Evolutionary conservation across 1,284 basidiomycete genomes (phyloP).

Genomic region (Kalmanozyma brasiliensis): DNA sequence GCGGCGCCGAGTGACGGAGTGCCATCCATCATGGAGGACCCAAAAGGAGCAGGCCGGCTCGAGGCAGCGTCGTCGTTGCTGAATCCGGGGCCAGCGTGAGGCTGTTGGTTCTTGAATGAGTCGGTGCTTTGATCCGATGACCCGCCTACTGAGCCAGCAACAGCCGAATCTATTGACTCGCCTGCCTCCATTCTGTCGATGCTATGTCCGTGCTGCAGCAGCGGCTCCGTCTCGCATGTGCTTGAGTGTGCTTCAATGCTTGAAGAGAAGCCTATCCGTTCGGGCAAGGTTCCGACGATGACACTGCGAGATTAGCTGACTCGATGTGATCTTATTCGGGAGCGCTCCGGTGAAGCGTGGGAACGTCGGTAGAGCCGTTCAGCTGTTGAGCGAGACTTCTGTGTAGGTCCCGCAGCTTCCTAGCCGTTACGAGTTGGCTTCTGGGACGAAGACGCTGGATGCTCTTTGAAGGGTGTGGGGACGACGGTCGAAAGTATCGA

Average conservation of each 20-base stretch:
- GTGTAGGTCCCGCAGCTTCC: neutral
- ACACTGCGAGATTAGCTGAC: neutral
- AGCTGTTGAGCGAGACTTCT: neutral
- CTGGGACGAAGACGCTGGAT: too few species aligned
- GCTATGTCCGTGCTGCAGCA: slow-evolving; percentile 12
- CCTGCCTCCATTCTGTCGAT: slow-evolving; percentile 37
- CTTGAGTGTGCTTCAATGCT: slow-evolving; percentile 1
- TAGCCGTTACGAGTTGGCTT: too few species aligned
- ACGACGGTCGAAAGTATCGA: neutral
- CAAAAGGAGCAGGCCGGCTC: slow-evolving; percentile 3
- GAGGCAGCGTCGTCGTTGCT: neutral
- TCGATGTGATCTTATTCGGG: neutral
- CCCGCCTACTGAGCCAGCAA: neutral
- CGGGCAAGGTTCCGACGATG: too few species aligned
- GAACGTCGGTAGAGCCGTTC: slow-evolving; percentile 1
- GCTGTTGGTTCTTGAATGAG: slow-evolving; percentile 2
- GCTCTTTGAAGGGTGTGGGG: too few species aligned
- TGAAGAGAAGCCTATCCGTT: neutral
- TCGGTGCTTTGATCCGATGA: slow-evolving; percentile 1
- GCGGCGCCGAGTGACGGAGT: slow-evolving; percentile 32
- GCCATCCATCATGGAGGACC: slow-evolving; percentile 37
- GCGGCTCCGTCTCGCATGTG: neutral
- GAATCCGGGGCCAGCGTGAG: neutral
- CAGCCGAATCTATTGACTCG: slow-evolving; percentile 42
- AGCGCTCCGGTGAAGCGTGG: slow-evolving; percentile 4